Percentiles rank a stretch among this genome's conserved stretches.
Conservation (phyloP, 2,329 filamentous ascomycete genomes). For the Aurifilum marmelostoma region DNA sequence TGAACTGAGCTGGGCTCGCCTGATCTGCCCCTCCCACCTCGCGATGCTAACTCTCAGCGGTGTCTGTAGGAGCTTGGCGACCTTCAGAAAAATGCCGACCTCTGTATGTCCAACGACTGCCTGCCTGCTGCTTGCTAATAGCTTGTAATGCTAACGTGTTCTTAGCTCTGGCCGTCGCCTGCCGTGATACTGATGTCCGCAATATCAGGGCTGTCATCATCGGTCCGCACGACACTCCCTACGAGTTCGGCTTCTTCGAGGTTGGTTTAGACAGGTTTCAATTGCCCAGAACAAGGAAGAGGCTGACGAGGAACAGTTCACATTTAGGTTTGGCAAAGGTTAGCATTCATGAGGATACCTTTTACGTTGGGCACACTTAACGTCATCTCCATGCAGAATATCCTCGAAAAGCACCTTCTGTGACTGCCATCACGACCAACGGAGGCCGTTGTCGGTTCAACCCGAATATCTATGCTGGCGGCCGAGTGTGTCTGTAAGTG, state of each 20-base stretch:
- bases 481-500: slow-evolving; percentile 88
- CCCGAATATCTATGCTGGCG: slow-evolving; percentile 90
- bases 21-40: slow-evolving; percentile 10
- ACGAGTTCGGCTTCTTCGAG: slow-evolving; percentile 97
- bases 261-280: slow-evolving; percentile 49
- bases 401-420: slow-evolving; percentile 66
- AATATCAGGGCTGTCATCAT: slow-evolving; percentile 87
- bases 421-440: slow-evolving; percentile 81
- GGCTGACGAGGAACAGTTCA: slow-evolving; percentile 61
- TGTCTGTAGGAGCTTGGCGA: slow-evolving; percentile 77
- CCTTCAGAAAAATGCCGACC: slow-evolving; percentile 79
- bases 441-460: slow-evolving; percentile 89
- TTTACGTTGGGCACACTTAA: slow-evolving; percentile 8
- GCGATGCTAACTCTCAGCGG: slow-evolving; percentile 20
- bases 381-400: slow-evolving; percentile 66
- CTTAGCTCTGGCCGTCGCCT: slow-evolving; percentile 82
- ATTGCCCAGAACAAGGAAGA: slow-evolving; percentile 8
- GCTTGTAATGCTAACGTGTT: slow-evolving; percentile 26
- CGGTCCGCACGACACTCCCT: slow-evolving; percentile 90
- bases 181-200: slow-evolving; percentile 84
- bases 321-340: slow-evolving; percentile 78
- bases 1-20: not conserved
- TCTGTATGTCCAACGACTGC: slow-evolving; percentile 64
- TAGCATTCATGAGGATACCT: slow-evolving; percentile 27
- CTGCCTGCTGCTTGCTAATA: not conserved